Evolutionary conservation across 306 rosid species (phyloP).

Genomic region (Pueraria montana): DNA sequence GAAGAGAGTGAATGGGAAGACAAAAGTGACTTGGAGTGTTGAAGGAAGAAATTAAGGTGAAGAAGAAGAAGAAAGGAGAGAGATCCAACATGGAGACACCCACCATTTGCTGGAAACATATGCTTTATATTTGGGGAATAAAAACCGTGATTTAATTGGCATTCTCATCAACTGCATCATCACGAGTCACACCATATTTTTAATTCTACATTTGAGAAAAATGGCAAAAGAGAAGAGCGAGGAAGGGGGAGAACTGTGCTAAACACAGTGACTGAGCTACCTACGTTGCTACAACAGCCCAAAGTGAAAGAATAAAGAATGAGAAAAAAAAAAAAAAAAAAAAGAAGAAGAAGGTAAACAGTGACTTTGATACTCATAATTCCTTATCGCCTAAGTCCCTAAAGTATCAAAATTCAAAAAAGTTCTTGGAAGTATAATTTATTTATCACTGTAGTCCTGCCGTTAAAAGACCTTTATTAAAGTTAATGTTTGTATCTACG

Average conservation of each 20-base stretch:
- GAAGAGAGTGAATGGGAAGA: constrained; percentile 30
- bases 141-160: constrained; percentile 28
- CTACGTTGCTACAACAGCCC: constrained; percentile 36
- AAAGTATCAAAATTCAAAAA: too few relatives aligned
- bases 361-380: too few relatives aligned
- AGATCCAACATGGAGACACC: constrained; percentile 53
- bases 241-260: constrained; percentile 33
- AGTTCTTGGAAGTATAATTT: too few relatives aligned
- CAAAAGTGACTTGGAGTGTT: constrained; percentile 18
- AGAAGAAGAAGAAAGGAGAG: constrained; percentile 36
- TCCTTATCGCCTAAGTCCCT: too few relatives aligned
- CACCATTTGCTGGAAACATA: constrained; percentile 57
- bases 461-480: too few relatives aligned
- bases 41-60: constrained; percentile 43
- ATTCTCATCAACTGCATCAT: constrained; percentile 50
- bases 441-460: too few relatives aligned
- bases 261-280: constrained; percentile 38
- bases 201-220: constrained; percentile 36
- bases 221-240: constrained; percentile 32
- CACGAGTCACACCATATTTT: constrained; percentile 40
- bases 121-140: too few relatives aligned
- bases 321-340: too few relatives aligned
- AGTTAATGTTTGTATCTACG: too few relatives aligned
- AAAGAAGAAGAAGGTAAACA: too few relatives aligned
- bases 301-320: constrained; percentile 41